Evolutionary conservation across 2,329 filamentous ascomycete genomes (phyloP).

Genomic region (Ophiocordyceps australis): DNA sequence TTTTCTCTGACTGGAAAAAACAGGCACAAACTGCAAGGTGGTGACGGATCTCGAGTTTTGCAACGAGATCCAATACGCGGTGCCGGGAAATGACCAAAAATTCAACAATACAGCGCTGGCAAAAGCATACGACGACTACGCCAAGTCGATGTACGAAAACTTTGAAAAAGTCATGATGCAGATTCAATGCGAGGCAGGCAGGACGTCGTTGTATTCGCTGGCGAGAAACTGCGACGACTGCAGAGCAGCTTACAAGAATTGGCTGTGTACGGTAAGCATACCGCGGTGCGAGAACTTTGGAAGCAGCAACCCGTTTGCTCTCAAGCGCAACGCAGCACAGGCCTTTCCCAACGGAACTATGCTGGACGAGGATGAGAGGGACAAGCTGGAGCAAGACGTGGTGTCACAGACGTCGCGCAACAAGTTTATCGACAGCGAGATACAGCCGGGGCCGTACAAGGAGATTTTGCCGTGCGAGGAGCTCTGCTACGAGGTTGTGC

Average conservation of each 20-base stretch:
- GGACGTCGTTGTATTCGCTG: conserved; percentile 64
- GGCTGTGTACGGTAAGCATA: conserved; percentile 87
- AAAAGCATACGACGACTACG: conserved; percentile 61
- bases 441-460: conserved; percentile 80
- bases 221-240: conserved; percentile 62
- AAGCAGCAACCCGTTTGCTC: conserved; percentile 23
- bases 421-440: conserved; percentile 46
- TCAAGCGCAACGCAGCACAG: conserved; percentile 50
- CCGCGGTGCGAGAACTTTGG: conserved; percentile 81
- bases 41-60: conserved; percentile 83
- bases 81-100: conserved; percentile 57
- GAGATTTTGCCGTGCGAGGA: conserved; percentile 81
- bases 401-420: conserved; percentile 41
- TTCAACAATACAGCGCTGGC: conserved; percentile 46
- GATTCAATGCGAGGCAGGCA: conserved; percentile 63
- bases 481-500: conserved; percentile 71
- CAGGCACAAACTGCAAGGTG: conserved; percentile 68
- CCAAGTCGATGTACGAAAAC: conserved; percentile 48
- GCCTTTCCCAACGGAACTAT: conserved; percentile 51
- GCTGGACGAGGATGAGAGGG: conserved; percentile 18
- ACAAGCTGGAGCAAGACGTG: conserved; percentile 6
- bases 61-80: conserved; percentile 73
- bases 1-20: conserved; percentile 3
- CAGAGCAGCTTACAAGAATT: conserved; percentile 66
- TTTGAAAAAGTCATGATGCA: conserved; percentile 74